Base-by-base conservation (phyloP, 495 filamentous ascomycete species). In the Poronia punctata region DNA sequence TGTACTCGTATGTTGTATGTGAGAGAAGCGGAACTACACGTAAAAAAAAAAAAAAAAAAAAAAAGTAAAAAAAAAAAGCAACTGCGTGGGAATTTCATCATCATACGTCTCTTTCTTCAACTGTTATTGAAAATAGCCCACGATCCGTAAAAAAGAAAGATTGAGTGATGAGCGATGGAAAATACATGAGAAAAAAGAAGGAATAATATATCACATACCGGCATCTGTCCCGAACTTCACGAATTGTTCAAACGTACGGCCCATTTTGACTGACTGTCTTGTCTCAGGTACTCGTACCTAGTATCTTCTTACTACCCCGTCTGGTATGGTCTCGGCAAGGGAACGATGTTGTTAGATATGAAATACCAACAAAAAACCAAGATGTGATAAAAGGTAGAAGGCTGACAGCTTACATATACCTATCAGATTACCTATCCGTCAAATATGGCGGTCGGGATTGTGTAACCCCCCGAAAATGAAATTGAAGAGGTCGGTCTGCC, bases 141-240 rank as follows among this genome's bases (percentile, higher is more conserved):
- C n/a, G n/a, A n/a, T n/a, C n/a, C n/a, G n/a, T n/a, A n/a, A n/a
- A n/a, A n/a, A n/a, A n/a, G n/a, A n/a, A n/a, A n/a, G n/a, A n/a
- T n/a, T n/a, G n/a, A n/a, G n/a, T n/a, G n/a, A n/a, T n/a, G 23
- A 4, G 20, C 7, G 23, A 7, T 21, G 3, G 4, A 27, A 12
- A 7, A 2, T 38, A 1, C 11, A 18, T 11, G 26, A 37, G 15
- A 48, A 23, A 16, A 38, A 10, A 43, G 45, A 38, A 57, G 48
- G 43, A 44, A 46, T 19, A 50, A 39, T 31, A 41, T 25, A 10
- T n/a, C 7, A 6, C 53, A 19, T 52, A 71, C 68, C 65, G 30
- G 62, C 64, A 43, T 70, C 67, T 12, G 64, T 69, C 3, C 49
- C 54, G 38, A 72, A 70, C 32, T 37, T 57, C 27, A 66, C 50